Percentiles rank a stretch among this genome's conserved stretches.
These are phyloP conservation scores for Mychonastes homosphaera DNA, from an alignment of 139 green algal genomes.

Conservation along the genomic window DNA sequence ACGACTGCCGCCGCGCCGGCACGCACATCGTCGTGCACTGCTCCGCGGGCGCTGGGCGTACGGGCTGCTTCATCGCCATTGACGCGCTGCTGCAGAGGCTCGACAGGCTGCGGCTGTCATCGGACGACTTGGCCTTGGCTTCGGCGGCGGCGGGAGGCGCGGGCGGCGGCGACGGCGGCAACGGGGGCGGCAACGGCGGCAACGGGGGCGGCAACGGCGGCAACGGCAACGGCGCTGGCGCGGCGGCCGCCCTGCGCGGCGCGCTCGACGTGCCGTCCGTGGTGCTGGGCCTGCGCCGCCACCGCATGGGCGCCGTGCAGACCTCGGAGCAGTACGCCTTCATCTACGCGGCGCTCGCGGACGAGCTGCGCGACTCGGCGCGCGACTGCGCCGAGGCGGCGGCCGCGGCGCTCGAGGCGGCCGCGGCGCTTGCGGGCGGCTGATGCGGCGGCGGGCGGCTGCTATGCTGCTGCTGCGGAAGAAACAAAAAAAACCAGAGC, in stretches of 20 bases:
- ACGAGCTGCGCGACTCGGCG: slow-evolving; percentile 21
- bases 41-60: slow-evolving; percentile 65
- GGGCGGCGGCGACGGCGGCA: neutral
- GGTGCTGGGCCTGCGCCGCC: slow-evolving; percentile 50
- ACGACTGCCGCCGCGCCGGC: slow-evolving; percentile 8
- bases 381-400: too few relatives aligned
- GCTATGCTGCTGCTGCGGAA: too few relatives aligned
- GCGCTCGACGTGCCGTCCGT: slow-evolving; percentile 42
- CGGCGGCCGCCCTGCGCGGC: slow-evolving; percentile 3
- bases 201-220: too few relatives aligned
- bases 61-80: slow-evolving; percentile 67
- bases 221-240: too few relatives aligned
- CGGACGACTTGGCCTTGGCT: slow-evolving; percentile 24
- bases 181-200: too few relatives aligned
- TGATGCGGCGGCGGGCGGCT: too few relatives aligned
- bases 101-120: slow-evolving; percentile 22
- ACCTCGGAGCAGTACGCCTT: slow-evolving; percentile 73
- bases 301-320: slow-evolving; percentile 84
- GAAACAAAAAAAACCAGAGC: too few relatives aligned
- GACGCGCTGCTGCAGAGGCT: slow-evolving; percentile 48
- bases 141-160: too few relatives aligned
- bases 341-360: slow-evolving; percentile 41
- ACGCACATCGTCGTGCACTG: slow-evolving; percentile 39
- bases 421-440: too few relatives aligned
- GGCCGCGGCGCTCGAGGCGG: too few relatives aligned